phyloP scores from a whole-genome alignment of 306 rosid genomes.

The Vachellia collinsii region DNA sequence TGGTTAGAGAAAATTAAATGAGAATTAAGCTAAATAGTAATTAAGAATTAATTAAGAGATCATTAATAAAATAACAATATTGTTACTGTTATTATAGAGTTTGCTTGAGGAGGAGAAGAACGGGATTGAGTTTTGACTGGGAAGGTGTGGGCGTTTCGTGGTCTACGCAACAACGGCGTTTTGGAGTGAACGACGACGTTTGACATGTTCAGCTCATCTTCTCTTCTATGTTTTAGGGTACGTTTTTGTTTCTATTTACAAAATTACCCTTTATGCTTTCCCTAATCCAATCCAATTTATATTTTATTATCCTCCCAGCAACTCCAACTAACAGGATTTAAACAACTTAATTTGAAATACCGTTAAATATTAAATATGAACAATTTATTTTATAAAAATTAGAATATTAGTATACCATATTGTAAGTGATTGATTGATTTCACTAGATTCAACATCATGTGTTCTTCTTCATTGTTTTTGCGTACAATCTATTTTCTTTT shows the following conservation, averaged over 20 bases:
- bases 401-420: too few relatives aligned
- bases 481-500: too few relatives aligned
- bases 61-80: neutral
- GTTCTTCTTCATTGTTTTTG: too few relatives aligned
- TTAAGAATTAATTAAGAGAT: neutral
- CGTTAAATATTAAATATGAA: too few relatives aligned
- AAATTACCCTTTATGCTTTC: constrained; percentile 11
- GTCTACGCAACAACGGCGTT: constrained; percentile 58
- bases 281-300: neutral
- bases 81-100: neutral
- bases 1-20: neutral
- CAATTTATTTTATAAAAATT: too few relatives aligned
- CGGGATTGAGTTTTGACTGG: constrained; percentile 32
- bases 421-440: too few relatives aligned
- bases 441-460: too few relatives aligned
- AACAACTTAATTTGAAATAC: too few relatives aligned
- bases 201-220: constrained; percentile 23
- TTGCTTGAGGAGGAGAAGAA: constrained; percentile 42
- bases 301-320: neutral
- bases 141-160: constrained; percentile 54
- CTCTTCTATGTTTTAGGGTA: constrained; percentile 30
- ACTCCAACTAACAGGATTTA: too few relatives aligned
- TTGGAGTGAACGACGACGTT: constrained; percentile 29
- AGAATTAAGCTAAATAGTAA: neutral
- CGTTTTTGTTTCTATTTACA: constrained; percentile 40